Base-by-base conservation (phyloP, 2,329 filamentous ascomycete species). In the Cryphonectria japonica region DNA sequence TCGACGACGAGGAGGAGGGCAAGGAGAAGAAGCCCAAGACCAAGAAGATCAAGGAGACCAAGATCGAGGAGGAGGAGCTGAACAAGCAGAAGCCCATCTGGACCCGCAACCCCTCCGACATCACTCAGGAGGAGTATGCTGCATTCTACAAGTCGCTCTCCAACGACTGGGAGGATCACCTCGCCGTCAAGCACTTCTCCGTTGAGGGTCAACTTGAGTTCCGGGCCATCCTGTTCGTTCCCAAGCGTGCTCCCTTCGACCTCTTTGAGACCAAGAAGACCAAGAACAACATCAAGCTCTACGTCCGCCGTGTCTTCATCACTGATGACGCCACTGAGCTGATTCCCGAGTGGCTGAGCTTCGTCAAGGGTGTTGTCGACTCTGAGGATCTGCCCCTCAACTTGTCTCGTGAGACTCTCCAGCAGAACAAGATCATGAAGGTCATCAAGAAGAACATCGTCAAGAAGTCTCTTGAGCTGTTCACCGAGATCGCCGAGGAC, bases 391-490 rank as follows among this genome's bases (percentile, higher is more conserved):
- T 99, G 75, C 96, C 96, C 78, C 93, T 99, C 84, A 99, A 99
- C 91, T 86, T 99, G 87, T 98, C 96, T 81, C 96, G 96, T 92
- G 96, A 99, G 92, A 98, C 95, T 71, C 94, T 99, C 66, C 96
- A 99, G 88, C 96, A 98, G 90, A 99, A 98, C 93, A 98, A 98
- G 94, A 99, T 99, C 89, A 98, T 98, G 96, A 98, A 98, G 93
- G 96, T 98, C 85, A 98, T 98, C 91, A 97, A 97, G 92, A 99
- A 99, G 94, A 99, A 99, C 92, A 97, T 99, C 76, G 95, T 99
- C 89, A 99, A 98, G 95, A 99, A 99, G 93, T 93, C 94, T 76
- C 94, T 99, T 76, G 96, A 99, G 89, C 94, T 99, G 83, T 99
- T 99, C 92, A 90, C 91, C 80, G 96, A 99, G 89, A 99, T 99